Evolutionary conservation across 2,329 filamentous ascomycete species (phyloP), one percentile per base, ranked within the genome.

Genomic region (Fusarium brachygibbosum): DNA sequence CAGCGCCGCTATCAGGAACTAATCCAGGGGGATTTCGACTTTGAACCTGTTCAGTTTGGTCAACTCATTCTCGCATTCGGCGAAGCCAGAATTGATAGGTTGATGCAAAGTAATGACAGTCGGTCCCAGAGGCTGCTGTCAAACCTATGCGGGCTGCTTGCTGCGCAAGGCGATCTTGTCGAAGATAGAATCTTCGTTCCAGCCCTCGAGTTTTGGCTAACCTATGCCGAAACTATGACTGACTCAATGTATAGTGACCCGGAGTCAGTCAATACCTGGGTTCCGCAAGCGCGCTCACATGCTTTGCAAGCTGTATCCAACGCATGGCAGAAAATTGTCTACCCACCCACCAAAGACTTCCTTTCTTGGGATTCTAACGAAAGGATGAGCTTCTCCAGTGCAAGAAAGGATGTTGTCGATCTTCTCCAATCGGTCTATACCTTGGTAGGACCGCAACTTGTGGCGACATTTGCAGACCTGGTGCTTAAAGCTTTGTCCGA

Each of bases 181-280:
- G 86, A 86, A 6, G 91, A 96, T 73, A 89, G 88, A 67, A 88
- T 94, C 13, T 94, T 93, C 57, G 87, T 92, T 1, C 87, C 89
- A 2, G 88, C 90, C 1, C 84, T 95, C 16, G 92, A 96, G 73
- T 95, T 96, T 76, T 96, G 93, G 93, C 90, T 88, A 19, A 90
- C 88, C 1, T 93, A 90, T 75, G 87, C 92, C 8, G 92, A 94
- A 78, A 87, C 87, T 14, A 84, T 89, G 82, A 87, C 84, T 63
- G 91, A 89, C 75, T 82, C 80, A 12, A 80, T 86, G 45, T 87
- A 84, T 63, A 84, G 85, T 2, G 82, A 83, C n/a, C 82, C 85
- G 25, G 79, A 80, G 6, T 76, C 79, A 6, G 79, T 81, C 7
- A 78, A 82, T 4, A 70, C 79, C 9, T 93, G 90, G 90, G 83